These are phyloP conservation scores for Schwanniomyces polymorphus DNA, from an alignment of 805 yeast genomes.

Conservation along the genomic window DNA sequence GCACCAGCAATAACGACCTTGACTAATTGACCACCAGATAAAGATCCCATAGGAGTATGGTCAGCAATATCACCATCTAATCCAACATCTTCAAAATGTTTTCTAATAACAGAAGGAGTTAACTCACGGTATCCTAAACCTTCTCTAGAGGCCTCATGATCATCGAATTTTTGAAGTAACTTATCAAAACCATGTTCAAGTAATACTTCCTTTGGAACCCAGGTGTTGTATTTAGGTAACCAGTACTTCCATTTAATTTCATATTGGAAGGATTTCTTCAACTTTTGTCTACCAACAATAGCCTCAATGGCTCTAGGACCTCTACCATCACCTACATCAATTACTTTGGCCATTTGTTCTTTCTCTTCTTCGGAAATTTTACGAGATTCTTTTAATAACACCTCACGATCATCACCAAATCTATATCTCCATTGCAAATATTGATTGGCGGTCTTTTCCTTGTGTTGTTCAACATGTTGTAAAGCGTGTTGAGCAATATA, in stretches of 20 bases:
- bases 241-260: slow-evolving; percentile 87
- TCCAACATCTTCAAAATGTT: slow-evolving; percentile 97
- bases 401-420: slow-evolving; percentile 98
- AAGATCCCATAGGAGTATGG: slow-evolving; percentile 94
- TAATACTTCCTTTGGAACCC: slow-evolving; percentile 84
- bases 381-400: slow-evolving; percentile 88
- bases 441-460: slow-evolving; percentile 97
- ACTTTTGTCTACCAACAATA: slow-evolving; percentile 94
- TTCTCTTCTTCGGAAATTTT: slow-evolving; percentile 75
- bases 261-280: slow-evolving; percentile 95
- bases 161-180: slow-evolving; percentile 45
- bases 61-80: slow-evolving; percentile 98
- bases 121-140: slow-evolving; percentile 52
- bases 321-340: slow-evolving; percentile 82
- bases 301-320: slow-evolving; percentile 91
- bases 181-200: slow-evolving; percentile 59
- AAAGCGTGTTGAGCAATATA: slow-evolving; percentile 98
- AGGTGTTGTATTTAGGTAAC: slow-evolving; percentile 90
- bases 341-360: slow-evolving; percentile 71
- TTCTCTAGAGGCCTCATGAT: slow-evolving; percentile 49
- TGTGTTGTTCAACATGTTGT: slow-evolving; percentile 95
- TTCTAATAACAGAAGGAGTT: slow-evolving; percentile 86
- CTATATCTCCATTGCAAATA: slow-evolving; percentile 98
- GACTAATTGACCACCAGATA: slow-evolving; percentile 97
- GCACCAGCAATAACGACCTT: slow-evolving; percentile 99